Evolutionary conservation across 129 eudicot species (phyloP).

Genomic region (Scalesia atractyloides): DNA sequence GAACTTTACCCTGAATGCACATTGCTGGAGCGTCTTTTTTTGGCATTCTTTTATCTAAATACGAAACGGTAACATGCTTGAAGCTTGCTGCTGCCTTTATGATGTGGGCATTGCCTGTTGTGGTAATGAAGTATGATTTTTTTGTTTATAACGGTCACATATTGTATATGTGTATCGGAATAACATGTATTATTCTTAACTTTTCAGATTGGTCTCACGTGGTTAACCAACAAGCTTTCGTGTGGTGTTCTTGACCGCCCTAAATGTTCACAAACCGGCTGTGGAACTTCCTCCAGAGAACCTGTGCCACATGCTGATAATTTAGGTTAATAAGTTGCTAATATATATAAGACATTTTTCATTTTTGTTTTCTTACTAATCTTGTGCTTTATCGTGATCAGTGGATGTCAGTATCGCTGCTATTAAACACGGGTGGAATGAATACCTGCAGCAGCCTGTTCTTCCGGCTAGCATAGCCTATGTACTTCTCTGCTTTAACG

Average conservation of each 20-base stretch:
- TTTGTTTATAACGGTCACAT: constrained; percentile 1
- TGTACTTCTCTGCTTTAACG: constrained; percentile 89
- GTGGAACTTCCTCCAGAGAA: constrained; percentile 38
- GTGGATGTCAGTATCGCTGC: constrained; percentile 64
- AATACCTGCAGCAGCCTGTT: constrained; percentile 95
- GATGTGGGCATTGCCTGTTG: constrained; percentile 85
- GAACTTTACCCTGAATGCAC: constrained; percentile 44
- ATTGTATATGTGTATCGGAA: neutral
- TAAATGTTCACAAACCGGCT: constrained; percentile 52
- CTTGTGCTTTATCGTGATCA: constrained; percentile 26
- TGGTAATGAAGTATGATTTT: constrained; percentile 46
- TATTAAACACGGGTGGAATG: constrained; percentile 87
- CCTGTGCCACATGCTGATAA: constrained; percentile 34
- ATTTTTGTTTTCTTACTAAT: constrained; percentile 1
- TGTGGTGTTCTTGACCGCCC: constrained; percentile 91
- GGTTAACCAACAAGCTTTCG: constrained; percentile 91
- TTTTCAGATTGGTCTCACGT: constrained; percentile 68
- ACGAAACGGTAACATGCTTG: constrained; percentile 79
- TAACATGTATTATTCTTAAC: constrained; percentile 20
- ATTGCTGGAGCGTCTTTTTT: constrained; percentile 95
- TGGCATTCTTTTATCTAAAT: constrained; percentile 79
- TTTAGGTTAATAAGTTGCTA: constrained; percentile 48
- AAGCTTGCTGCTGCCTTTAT: constrained; percentile 81
- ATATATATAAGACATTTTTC: neutral
- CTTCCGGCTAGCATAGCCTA: constrained; percentile 99